phyloP scores from a whole-genome alignment of 179 eudicot genomes.

The Heliamphora pulchella region DNA sequence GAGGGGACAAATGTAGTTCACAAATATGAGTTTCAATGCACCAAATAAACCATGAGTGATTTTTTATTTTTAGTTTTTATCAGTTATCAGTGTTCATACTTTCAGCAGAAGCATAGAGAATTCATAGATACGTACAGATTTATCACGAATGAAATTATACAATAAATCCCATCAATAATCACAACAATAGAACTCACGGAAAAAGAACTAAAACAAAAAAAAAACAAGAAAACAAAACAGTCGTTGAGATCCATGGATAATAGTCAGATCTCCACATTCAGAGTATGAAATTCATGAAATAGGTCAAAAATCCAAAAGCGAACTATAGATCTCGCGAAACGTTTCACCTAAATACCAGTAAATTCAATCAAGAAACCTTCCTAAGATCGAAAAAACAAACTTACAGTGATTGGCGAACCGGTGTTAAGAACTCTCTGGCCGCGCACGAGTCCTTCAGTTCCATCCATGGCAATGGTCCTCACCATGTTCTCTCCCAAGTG shows the following conservation, averaged over 20 bases:
- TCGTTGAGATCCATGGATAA: no score
- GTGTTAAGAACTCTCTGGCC: slow-evolving; percentile 86
- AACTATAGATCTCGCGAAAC: not conserved
- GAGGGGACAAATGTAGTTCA: not conserved
- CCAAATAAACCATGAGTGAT: not conserved
- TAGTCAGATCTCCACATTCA: slow-evolving; percentile 1
- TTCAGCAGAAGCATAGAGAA: not conserved
- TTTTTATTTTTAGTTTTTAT: no score
- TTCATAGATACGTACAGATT: not conserved
- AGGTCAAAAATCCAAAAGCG: not conserved
- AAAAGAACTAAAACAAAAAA: not conserved
- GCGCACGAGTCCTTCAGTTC: slow-evolving; percentile 86
- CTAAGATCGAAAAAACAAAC: slow-evolving; percentile 12
- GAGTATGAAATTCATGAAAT: not conserved
- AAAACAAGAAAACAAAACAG: no score
- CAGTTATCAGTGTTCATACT: not conserved
- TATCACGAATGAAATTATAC: not conserved
- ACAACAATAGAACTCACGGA: not conserved
- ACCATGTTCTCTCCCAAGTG: slow-evolving; percentile 92
- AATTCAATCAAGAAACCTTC: not conserved
- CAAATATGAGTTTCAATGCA: not conserved
- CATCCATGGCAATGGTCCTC: slow-evolving; percentile 96
- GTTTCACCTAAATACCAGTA: not conserved
- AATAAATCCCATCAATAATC: not conserved
- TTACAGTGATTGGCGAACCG: slow-evolving; percentile 88